Evolutionary conservation across 768 basidiomycete species (phyloP).

Genomic region (Panaeolus papilionaceus): DNA sequence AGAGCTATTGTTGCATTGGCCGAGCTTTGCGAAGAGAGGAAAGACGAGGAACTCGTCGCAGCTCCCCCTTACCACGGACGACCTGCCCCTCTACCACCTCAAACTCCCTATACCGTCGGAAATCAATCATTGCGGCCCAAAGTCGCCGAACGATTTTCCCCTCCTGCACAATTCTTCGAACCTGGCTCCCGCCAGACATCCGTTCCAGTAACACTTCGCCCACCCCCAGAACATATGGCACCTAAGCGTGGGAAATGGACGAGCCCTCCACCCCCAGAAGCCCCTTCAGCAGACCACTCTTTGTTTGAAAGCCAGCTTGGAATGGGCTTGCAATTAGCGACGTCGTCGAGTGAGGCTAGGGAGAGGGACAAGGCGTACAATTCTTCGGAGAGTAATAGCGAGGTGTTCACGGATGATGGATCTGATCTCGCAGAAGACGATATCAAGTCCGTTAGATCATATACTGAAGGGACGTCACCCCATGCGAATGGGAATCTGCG

Average conservation of each 20-base stretch:
- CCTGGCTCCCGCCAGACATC: slow-evolving; percentile 39
- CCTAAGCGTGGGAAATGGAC: slow-evolving; percentile 85
- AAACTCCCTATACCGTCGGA: slow-evolving; percentile 74
- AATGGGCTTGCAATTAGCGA: slow-evolving; percentile 70
- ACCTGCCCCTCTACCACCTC: slow-evolving; percentile 61
- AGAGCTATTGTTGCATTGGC: slow-evolving; percentile 84
- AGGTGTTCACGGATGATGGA: slow-evolving; percentile 69
- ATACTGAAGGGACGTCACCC: slow-evolving; percentile 54
- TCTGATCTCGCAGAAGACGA: slow-evolving; percentile 73
- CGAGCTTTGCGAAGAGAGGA: slow-evolving; percentile 91
- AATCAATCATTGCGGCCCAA: slow-evolving; percentile 64
- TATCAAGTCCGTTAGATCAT: slow-evolving; percentile 70
- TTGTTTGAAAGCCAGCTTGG: slow-evolving; percentile 74
- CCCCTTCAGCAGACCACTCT: slow-evolving; percentile 67
- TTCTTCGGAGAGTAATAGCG: slow-evolving; percentile 69
- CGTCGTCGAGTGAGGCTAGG: slow-evolving; percentile 65
- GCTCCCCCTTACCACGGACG: slow-evolving; percentile 51
- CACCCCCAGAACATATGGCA: slow-evolving; percentile 80
- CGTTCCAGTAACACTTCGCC: slow-evolving; percentile 40
- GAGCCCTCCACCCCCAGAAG: slow-evolving; percentile 82
- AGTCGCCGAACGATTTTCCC: slow-evolving; percentile 56
- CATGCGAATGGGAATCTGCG: slow-evolving; percentile 39
- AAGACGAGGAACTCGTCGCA: slow-evolving; percentile 64
- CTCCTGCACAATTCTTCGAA: slow-evolving; percentile 57
- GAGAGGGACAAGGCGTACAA: slow-evolving; percentile 52